Percentiles rank a stretch among this genome's conserved stretches.
Evolutionary conservation across 345 rosid species (phyloP).

Genomic region (Aegle marmelos): DNA sequence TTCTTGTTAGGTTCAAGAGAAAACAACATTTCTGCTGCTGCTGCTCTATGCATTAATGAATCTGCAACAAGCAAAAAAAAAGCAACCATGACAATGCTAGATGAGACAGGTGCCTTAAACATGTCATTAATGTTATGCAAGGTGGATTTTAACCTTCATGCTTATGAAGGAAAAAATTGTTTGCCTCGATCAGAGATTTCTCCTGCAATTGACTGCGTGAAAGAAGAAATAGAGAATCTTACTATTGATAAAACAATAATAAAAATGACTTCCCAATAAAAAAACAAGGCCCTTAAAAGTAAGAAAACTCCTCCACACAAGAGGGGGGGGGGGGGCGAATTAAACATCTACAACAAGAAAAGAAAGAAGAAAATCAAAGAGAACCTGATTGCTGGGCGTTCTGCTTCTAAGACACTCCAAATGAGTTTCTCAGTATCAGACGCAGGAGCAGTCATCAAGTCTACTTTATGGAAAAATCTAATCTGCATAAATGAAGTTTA

Average conservation of each 20-base stretch:
- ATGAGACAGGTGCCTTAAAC: not conserved
- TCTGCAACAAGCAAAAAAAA: constrained; percentile 34
- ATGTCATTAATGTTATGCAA: not conserved
- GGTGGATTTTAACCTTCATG: constrained; percentile 54
- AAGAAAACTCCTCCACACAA: not conserved
- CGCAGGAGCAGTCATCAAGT: constrained; percentile 56
- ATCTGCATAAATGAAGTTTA: constrained; percentile 45
- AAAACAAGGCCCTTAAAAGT: no score
- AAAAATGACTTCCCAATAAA: not conserved
- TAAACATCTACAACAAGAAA: not conserved
- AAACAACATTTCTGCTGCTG: constrained; percentile 81
- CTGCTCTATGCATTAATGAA: constrained; percentile 93
- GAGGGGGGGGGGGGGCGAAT: not conserved
- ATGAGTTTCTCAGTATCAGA: constrained; percentile 76
- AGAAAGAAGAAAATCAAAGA: not conserved
- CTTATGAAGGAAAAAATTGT: constrained; percentile 62
- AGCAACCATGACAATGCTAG: constrained; percentile 1
- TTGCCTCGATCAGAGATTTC: constrained; percentile 75
- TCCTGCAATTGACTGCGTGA: constrained; percentile 71
- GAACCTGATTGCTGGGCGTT: constrained; percentile 84
- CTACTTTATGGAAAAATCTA: constrained; percentile 75
- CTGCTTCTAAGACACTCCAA: constrained; percentile 88
- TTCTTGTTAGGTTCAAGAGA: constrained; percentile 67
- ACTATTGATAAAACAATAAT: constrained; percentile 7
- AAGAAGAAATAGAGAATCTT: constrained; percentile 11